phyloP scores from a whole-genome alignment of 768 basidiomycete genomes.

The Pleurotus pulmonarius region DNA sequence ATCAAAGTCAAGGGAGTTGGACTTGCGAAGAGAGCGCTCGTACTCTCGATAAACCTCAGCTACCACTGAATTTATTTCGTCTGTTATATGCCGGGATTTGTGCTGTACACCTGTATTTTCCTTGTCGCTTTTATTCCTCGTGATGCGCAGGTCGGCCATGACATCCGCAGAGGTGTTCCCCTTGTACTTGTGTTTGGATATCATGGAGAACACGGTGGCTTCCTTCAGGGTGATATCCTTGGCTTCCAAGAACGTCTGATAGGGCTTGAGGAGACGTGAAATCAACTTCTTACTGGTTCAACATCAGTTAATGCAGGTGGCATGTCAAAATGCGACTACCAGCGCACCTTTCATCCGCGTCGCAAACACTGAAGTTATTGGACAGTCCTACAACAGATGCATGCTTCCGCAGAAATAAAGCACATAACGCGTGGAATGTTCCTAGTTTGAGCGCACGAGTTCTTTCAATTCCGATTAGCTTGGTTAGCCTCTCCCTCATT shows the following conservation, averaged over 20 bases:
- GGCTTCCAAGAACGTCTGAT: slow-evolving; percentile 41
- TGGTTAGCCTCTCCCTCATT: slow-evolving; percentile 69
- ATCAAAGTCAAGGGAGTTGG: slow-evolving; percentile 84
- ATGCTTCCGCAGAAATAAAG: slow-evolving; percentile 66
- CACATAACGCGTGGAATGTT: slow-evolving; percentile 79
- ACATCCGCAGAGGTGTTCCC: slow-evolving; percentile 53
- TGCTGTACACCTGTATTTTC: slow-evolving; percentile 6
- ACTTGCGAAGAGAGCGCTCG: slow-evolving; percentile 51
- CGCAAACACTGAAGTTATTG: slow-evolving; percentile 79
- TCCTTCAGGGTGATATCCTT: slow-evolving; percentile 54
- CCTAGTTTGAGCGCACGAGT: slow-evolving; percentile 62
- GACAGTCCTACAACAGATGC: slow-evolving; percentile 52
- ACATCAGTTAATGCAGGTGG: slow-evolving; percentile 1
- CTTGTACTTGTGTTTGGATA: slow-evolving; percentile 76
- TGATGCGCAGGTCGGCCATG: slow-evolving; percentile 18
- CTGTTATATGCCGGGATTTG: slow-evolving; percentile 10
- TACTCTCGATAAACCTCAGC: slow-evolving; percentile 64
- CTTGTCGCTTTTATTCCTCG: slow-evolving; percentile 6
- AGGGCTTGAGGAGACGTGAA: slow-evolving; percentile 50
- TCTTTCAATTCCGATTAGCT: slow-evolving; percentile 58
- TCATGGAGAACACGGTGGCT: slow-evolving; percentile 48
- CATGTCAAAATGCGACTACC: not conserved
- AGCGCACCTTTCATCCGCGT: slow-evolving; percentile 71
- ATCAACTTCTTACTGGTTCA: slow-evolving; percentile 64
- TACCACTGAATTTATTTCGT: slow-evolving; percentile 35